Evolutionary conservation across 1,284 basidiomycete species (phyloP).

Genomic region (Volvariella volvacea): DNA sequence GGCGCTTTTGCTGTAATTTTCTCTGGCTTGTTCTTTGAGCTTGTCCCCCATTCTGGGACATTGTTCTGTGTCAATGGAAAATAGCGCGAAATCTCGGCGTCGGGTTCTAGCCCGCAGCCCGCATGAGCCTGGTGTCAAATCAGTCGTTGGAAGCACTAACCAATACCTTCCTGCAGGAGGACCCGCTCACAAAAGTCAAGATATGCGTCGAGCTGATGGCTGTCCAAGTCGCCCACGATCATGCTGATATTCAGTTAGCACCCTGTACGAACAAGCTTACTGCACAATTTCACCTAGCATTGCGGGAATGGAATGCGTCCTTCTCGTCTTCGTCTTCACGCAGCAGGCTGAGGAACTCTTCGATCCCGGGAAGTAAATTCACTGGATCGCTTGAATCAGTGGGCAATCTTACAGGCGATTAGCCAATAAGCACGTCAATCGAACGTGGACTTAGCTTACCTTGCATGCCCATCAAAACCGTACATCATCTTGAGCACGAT

Average conservation of each 20-base stretch:
- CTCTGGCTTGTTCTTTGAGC: constrained; percentile 4
- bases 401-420: too few species aligned
- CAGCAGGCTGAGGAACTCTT: constrained; percentile 44
- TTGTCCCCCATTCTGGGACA: neutral
- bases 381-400: constrained; percentile 40
- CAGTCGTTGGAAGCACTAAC: constrained; percentile 7
- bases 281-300: constrained; percentile 8
- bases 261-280: constrained; percentile 5
- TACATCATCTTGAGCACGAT: constrained; percentile 80
- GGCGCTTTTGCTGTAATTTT: constrained; percentile 8
- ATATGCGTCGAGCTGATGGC: constrained; percentile 56
- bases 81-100: constrained; percentile 27
- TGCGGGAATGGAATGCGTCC: constrained; percentile 18
- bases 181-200: constrained; percentile 58
- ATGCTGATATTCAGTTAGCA: constrained; percentile 10
- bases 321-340: constrained; percentile 23
- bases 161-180: constrained; percentile 30
- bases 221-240: constrained; percentile 43
- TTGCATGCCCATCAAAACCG: constrained; percentile 66
- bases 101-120: constrained; percentile 14
- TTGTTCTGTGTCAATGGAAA: constrained; percentile 29
- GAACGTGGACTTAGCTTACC: constrained; percentile 29
- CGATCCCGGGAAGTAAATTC: constrained; percentile 51
- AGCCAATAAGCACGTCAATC: too few species aligned
- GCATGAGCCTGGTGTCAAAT: constrained; percentile 8